Conservation (phyloP, 352 stramenopile species). For the Thalassiosira oceanica region DNA sequence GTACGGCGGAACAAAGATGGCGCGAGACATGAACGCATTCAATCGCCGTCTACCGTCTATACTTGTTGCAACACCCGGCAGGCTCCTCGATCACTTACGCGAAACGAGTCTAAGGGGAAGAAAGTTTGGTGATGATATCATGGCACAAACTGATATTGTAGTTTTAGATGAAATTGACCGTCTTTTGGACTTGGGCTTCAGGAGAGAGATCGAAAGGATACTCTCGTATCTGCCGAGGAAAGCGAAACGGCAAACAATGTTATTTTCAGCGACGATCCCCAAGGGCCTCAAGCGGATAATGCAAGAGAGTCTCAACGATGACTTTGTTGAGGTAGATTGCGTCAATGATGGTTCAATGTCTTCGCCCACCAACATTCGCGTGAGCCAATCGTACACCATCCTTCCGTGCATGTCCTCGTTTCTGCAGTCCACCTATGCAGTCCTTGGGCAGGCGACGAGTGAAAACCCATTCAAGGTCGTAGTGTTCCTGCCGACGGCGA, state of each 20-base stretch:
- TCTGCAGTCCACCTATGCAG: conserved; percentile 89
- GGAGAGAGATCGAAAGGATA: conserved; percentile 98
- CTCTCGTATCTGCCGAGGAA: conserved; percentile 89
- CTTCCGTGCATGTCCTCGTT: conserved; percentile 99
- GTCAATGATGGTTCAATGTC: conserved; percentile 94
- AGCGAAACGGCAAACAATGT: conserved; percentile 89
- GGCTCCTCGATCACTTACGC: conserved; percentile 99
- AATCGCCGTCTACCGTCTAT: conserved; percentile 96
- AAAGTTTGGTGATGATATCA: conserved; percentile 98
- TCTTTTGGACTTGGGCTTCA: conserved; percentile 99
- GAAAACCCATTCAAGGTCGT: conserved; percentile 89
- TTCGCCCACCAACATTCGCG: conserved; percentile 94
- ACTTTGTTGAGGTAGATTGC: conserved; percentile 96
- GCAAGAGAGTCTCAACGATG: conserved; percentile 93
- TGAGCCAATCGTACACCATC: conserved; percentile 98
- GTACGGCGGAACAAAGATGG: conserved; percentile 93
- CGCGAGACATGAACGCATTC: conserved; percentile 95
- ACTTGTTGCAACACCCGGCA: conserved; percentile 96
- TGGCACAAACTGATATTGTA: conserved; percentile 95
- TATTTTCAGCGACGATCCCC: conserved; percentile 98
- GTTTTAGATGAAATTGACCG: conserved; percentile 83
- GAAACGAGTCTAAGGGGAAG: conserved; percentile 92
- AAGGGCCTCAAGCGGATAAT: conserved; percentile 98
- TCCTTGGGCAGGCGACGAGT: conserved; percentile 93
- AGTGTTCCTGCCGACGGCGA: conserved; percentile 98